Evolutionary conservation across 1,284 basidiomycete genomes (phyloP), one percentile per base, ranked within the genome.

Genomic region (Termitomyces sp.): DNA sequence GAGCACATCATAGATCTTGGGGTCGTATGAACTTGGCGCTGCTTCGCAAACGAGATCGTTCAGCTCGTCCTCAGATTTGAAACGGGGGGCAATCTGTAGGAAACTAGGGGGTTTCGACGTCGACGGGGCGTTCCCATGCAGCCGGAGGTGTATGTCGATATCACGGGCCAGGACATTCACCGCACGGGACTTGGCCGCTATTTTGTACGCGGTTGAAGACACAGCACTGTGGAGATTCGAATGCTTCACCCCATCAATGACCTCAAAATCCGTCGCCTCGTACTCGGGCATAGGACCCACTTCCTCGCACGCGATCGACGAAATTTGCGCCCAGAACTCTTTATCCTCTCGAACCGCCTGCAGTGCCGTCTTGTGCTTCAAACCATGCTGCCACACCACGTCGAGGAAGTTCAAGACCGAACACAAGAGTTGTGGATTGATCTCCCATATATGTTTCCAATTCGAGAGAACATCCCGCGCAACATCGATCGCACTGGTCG

Each of bases 311-410:
- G 82, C 75, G 35, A 93, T 76, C 14, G 73, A 73, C 0, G 78
- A 76, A 8, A 94, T 67, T 26, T 76, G 73, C 8, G 76, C 71
- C 85, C 89, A 93, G 56, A 93, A 82, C 16, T 69, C 71, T 0
- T 72, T 61, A 56, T 86, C 78, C 14, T 73, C 67, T 16, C 85
- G 79, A 5, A 84, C 68, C 1, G 74, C 61, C 21, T 82, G 78
- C 42, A 94, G 72, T 0, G 78, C 72, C 0, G 72, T 61, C 52
- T 79, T 82, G 64, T 93, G 89, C 61, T 93, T 91, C 46, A 86
- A 73, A 6, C 83, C 87, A 62, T 91, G 91, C 60, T 86, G 80
- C 90, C 91, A 95, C 1, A 92, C 85, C 8, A 85, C 77, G 57
- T 88, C 82, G 53, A 95, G 70, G 72, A 95, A 97, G 8, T 81